Percentiles rank a stretch among this genome's conserved stretches.
phyloP scores from a whole-genome alignment of 1,284 basidiomycete species.

The Taiwanofungus camphoratus region DNA sequence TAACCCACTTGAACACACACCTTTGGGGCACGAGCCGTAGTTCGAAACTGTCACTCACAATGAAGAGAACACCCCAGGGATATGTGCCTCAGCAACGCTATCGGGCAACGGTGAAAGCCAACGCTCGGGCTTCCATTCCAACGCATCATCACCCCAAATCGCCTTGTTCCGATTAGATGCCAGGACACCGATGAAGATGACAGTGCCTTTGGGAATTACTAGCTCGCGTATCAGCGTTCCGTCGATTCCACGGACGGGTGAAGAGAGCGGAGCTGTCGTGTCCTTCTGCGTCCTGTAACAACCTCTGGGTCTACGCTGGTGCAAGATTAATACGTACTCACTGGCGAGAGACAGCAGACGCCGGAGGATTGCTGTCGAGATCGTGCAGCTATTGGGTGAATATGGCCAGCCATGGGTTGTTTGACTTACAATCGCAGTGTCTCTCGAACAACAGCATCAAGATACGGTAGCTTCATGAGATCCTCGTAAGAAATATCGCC shows the following conservation, averaged over 20 bases:
- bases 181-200: constrained; percentile 17
- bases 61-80: constrained; percentile 19
- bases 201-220: constrained; percentile 34
- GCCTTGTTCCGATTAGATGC: constrained; percentile 20
- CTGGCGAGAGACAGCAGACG: constrained; percentile 13
- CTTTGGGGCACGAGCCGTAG: neutral
- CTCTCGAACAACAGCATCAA: constrained; percentile 17
- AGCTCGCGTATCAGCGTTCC: constrained; percentile 34
- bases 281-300: constrained; percentile 11
- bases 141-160: constrained; percentile 23
- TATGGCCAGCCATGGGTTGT: neutral
- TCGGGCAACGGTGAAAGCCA: constrained; percentile 17
- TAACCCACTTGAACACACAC: neutral
- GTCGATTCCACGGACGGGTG: constrained; percentile 13
- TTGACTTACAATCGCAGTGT: constrained; percentile 16
- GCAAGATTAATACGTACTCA: constrained; percentile 3
- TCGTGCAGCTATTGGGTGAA: neutral
- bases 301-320: no score
- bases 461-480: constrained; percentile 14
- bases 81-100: constrained; percentile 5
- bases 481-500: constrained; percentile 13
- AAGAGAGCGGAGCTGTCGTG: constrained; percentile 18
- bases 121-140: constrained; percentile 24
- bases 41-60: constrained; percentile 11
- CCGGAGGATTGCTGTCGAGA: constrained; percentile 14